phyloP scores from a whole-genome alignment of 192 early-diverging fungal species.

The Gryganskiella cystojenkinii region DNA sequence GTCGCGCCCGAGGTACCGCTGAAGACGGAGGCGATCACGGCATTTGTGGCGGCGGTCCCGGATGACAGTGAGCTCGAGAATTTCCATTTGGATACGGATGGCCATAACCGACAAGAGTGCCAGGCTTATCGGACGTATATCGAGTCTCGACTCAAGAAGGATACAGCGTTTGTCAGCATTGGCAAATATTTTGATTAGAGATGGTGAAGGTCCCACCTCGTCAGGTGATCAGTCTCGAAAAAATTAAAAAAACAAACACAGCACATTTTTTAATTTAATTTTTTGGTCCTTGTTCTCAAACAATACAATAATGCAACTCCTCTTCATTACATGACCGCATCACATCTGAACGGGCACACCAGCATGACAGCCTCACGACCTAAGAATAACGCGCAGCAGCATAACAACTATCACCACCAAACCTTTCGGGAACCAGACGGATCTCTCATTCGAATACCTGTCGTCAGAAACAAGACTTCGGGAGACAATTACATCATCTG shows the following conservation, averaged over 20 bases:
- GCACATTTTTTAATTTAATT: too few species aligned
- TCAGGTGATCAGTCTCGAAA: too few species aligned
- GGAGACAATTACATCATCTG: constrained; percentile 25
- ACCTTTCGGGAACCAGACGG: constrained; percentile 7
- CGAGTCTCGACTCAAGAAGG: constrained; percentile 10
- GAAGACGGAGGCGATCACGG: constrained; percentile 22
- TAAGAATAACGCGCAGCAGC: too few species aligned
- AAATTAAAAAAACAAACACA: too few species aligned
- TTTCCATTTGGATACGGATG: constrained; percentile 29
- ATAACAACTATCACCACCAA: constrained; percentile 4
- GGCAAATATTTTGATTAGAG: constrained; percentile 12
- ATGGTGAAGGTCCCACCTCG: too few species aligned
- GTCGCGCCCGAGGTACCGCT: constrained; percentile 22
- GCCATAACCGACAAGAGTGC: constrained; percentile 1
- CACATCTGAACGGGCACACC: too few species aligned
- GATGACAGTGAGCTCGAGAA: constrained; percentile 24
- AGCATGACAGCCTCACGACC: too few species aligned
- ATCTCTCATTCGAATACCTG: constrained; percentile 3
- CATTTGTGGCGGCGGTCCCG: constrained; percentile 27
- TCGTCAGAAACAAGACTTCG: neutral
- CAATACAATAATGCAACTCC: too few species aligned
- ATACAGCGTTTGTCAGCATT: constrained; percentile 30
- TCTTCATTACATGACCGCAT: too few species aligned
- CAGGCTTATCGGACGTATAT: constrained; percentile 7
- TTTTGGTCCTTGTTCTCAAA: too few species aligned